phyloP scores from a whole-genome alignment of 2,329 filamentous ascomycete genomes.

The Trichoderma atroviride region DNA sequence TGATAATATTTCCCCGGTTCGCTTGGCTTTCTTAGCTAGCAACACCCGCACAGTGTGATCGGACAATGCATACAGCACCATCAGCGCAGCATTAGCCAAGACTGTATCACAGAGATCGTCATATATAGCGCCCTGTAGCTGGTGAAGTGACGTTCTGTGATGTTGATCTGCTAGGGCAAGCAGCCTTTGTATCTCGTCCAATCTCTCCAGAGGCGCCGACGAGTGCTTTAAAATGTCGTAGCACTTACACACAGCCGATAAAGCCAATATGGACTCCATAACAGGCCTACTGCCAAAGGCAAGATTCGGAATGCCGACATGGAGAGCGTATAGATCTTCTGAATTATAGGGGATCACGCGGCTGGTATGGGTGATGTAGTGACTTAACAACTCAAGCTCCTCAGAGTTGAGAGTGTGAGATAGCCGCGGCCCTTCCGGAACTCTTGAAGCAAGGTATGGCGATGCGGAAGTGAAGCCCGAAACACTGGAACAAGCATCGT shows the following conservation, averaged over 20 bases:
- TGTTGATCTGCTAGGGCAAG: constrained; percentile 10
- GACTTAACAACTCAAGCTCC: constrained; percentile 10
- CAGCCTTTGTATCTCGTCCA: constrained; percentile 9
- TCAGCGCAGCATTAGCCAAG: constrained; percentile 15
- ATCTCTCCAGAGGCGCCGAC: constrained; percentile 1
- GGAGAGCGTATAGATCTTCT: constrained; percentile 12
- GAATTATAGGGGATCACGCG: constrained; percentile 3
- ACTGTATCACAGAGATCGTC: constrained; percentile 6
- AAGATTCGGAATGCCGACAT: constrained; percentile 14
- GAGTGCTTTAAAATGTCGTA: constrained; percentile 14
- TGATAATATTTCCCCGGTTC: neutral
- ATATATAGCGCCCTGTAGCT: constrained; percentile 12
- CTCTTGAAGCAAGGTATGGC: neutral
- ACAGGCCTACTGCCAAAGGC: constrained; percentile 13
- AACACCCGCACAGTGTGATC: constrained; percentile 2
- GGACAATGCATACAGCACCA: constrained; percentile 19
- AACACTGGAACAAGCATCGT: neutral
- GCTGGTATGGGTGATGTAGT: constrained; percentile 18
- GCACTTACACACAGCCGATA: constrained; percentile 15
- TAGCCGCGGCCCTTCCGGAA: neutral
- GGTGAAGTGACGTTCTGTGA: constrained; percentile 8
- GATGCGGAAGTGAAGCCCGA: neutral
- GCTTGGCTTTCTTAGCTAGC: constrained; percentile 2
- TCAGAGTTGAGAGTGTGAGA: neutral
- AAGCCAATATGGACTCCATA: constrained; percentile 14